Evolutionary conservation across 1,284 basidiomycete species (phyloP).

Genomic region (Melampsora larici-populina): DNA sequence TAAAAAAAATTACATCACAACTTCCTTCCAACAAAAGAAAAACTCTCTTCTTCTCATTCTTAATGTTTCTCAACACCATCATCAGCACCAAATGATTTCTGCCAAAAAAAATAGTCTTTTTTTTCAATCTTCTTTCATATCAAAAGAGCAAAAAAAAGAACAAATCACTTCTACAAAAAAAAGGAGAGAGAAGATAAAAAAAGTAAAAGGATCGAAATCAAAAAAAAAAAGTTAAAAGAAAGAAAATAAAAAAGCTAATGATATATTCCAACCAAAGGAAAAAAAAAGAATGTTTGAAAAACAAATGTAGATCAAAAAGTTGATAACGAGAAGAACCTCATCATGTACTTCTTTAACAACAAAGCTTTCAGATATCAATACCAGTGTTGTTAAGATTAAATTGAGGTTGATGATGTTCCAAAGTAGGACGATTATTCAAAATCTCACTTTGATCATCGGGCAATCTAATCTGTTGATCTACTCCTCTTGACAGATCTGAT

Average conservation of each 20-base stretch:
- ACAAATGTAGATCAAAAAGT: background rate
- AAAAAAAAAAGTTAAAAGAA: too few relatives aligned
- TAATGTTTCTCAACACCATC: too few relatives aligned
- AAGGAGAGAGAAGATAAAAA: background rate
- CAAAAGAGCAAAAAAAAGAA: background rate
- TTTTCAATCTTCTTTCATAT: too few relatives aligned
- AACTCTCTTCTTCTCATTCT: too few relatives aligned
- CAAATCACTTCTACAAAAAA: slow-evolving; percentile 5
- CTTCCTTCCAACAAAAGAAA: too few relatives aligned
- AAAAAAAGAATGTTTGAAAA: slow-evolving; percentile 4
- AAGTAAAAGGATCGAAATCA: background rate
- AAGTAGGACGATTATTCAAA: background rate
- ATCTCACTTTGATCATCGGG: slow-evolving; percentile 4
- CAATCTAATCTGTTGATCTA: background rate
- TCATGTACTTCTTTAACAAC: background rate
- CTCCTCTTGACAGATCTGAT: background rate
- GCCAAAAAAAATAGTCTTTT: too few relatives aligned
- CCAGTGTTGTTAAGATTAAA: too few relatives aligned
- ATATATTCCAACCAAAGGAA: background rate
- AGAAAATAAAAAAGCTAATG: background rate
- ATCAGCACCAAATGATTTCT: too few relatives aligned
- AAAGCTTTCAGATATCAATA: background rate
- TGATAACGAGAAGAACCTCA: background rate
- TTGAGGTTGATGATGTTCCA: background rate
- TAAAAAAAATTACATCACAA: too few relatives aligned